phyloP scores from a whole-genome alignment of 192 early-diverging fungal genomes.

The Obelidium mucronatum region DNA sequence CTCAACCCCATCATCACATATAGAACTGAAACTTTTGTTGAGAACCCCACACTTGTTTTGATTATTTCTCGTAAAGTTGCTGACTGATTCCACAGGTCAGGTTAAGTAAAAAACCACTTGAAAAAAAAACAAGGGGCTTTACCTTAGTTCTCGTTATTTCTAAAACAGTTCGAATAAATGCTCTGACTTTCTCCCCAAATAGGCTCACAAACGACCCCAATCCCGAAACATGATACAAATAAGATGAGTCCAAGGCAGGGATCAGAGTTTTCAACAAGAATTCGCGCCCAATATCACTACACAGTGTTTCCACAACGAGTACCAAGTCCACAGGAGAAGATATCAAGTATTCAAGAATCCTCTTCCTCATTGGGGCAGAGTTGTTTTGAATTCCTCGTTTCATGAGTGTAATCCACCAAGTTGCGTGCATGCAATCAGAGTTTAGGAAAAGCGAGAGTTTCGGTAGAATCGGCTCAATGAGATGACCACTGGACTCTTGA shows the following conservation, averaged over 20 bases:
- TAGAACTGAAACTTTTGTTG: constrained; percentile 16
- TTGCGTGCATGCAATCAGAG: constrained; percentile 13
- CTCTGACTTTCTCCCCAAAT: constrained; percentile 35
- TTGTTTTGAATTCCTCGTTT: constrained; percentile 38
- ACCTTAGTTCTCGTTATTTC: neutral
- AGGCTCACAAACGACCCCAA: constrained; percentile 35
- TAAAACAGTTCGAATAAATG: constrained; percentile 24
- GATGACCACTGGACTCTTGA: constrained; percentile 52
- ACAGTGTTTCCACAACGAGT: neutral
- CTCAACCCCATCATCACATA: constrained; percentile 26
- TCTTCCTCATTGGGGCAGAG: constrained; percentile 29
- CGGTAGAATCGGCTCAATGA: constrained; percentile 59
- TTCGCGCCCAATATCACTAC: neutral
- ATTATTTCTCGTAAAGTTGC: too few species aligned
- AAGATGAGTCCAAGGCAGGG: constrained; percentile 28
- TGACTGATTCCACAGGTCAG: too few species aligned
- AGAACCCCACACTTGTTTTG: constrained; percentile 1
- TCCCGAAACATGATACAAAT: constrained; percentile 39
- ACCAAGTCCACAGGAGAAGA: neutral
- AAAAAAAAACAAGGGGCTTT: neutral
- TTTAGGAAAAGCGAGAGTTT: constrained; percentile 36
- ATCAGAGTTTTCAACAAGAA: constrained; percentile 2
- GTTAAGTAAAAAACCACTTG: too few species aligned
- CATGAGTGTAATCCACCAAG: constrained; percentile 41
- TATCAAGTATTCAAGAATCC: constrained; percentile 38